Conservation (phyloP, 805 yeast species). For the Kodamaea sagamina region DNA sequence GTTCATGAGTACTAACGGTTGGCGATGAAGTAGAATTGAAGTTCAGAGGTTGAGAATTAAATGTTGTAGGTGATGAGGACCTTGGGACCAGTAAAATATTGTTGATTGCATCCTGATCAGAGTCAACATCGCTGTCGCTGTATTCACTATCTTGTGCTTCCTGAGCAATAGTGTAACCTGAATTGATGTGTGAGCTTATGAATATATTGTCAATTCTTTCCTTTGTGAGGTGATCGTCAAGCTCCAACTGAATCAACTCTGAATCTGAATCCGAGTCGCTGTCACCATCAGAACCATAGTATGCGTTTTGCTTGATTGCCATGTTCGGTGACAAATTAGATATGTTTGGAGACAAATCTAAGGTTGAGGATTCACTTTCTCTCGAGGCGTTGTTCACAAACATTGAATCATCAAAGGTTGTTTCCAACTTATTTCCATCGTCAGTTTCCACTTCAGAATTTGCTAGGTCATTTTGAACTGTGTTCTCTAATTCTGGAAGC, state of each 20-base stretch:
- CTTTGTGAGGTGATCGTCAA: constrained; percentile 1
- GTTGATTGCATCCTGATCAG: constrained; percentile 25
- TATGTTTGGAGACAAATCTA: constrained; percentile 5
- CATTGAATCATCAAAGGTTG: background rate
- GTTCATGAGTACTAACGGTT: background rate
- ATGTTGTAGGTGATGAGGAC: background rate
- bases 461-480: background rate
- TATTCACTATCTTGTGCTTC: constrained; percentile 3
- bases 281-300: background rate
- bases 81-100: constrained; percentile 8
- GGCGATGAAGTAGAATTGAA: background rate
- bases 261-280: constrained; percentile 1
- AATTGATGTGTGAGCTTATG: background rate
- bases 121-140: constrained; percentile 19
- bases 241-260: background rate
- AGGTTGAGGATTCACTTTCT: background rate
- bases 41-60: background rate
- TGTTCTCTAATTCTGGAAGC: constrained; percentile 5
- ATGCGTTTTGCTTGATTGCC: background rate
- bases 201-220: background rate
- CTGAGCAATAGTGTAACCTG: background rate
- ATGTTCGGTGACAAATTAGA: background rate
- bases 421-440: background rate
- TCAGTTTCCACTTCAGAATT: background rate
- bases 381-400: background rate